A percentile compares a stretch with the other conserved stretches of the same genome.
Evolutionary conservation across 345 rosid species (phyloP).

Genomic region (Salix caprea): DNA sequence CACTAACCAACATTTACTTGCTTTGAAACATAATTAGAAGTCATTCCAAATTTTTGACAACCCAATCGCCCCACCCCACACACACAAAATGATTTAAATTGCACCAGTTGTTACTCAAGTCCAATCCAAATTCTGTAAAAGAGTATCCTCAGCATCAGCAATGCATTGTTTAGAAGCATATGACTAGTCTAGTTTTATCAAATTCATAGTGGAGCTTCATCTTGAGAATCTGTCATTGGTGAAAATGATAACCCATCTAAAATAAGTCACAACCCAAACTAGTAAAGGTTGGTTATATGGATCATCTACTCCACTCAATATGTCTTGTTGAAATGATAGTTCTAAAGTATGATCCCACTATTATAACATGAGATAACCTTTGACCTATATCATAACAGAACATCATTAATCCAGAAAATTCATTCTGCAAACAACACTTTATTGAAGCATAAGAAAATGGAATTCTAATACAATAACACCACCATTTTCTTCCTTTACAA

Average conservation of each 20-base stretch:
- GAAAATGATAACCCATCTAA: background rate
- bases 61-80: background rate
- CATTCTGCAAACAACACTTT: background rate
- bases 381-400: background rate
- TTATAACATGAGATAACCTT: background rate
- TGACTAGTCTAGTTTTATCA: no score
- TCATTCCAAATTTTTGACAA: background rate
- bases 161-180: background rate
- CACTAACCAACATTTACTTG: background rate
- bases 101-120: background rate
- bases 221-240: background rate
- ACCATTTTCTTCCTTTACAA: background rate
- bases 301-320: background rate
- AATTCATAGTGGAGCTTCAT: background rate
- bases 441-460: background rate
- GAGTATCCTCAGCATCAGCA: background rate
- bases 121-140: background rate
- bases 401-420: background rate
- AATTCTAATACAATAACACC: background rate
- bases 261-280: background rate
- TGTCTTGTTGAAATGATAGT: background rate
- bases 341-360: background rate
- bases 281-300: background rate
- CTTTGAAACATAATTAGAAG: background rate
- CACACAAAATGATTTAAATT: background rate